A percentile compares a stretch with the other conserved stretches of the same genome.
Conservation (phyloP, 2,329 filamentous ascomycete species). For the Thermoascus crustaceus region DNA sequence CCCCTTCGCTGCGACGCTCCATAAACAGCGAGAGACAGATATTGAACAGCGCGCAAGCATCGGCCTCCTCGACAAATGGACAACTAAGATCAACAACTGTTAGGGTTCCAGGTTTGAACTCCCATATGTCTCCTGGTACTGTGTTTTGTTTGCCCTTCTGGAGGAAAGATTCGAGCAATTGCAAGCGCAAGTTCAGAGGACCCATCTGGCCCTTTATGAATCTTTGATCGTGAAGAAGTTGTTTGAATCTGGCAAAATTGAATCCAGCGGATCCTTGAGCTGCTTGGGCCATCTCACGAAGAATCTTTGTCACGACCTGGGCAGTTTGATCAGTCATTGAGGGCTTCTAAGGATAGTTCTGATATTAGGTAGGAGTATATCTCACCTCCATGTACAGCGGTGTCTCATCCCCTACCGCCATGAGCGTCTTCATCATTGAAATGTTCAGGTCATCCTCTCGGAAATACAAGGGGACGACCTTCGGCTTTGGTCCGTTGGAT, state of each 20-base stretch:
- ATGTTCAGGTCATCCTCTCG: conserved; percentile 44
- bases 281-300: conserved; percentile 43
- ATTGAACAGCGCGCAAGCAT: conserved; percentile 64
- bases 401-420: conserved; percentile 41
- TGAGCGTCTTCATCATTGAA: conserved; percentile 46
- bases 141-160: conserved; percentile 7
- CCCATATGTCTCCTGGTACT: conserved; percentile 8
- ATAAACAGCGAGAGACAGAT: conserved; percentile 62
- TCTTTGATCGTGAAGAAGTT: conserved; percentile 23
- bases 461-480: conserved; percentile 40
- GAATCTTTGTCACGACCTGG: conserved; percentile 39
- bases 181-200: conserved; percentile 53
- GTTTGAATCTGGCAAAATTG: conserved; percentile 40
- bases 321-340: conserved; percentile 6
- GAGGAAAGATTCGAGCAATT: conserved; percentile 58
- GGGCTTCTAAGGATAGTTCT: neutral
- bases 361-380: no score
- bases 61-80: conserved; percentile 58
- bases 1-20: conserved; percentile 42
- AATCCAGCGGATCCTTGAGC: conserved; percentile 30
- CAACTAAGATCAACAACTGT: conserved; percentile 67
- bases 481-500: conserved; percentile 26
- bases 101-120: conserved; percentile 26
- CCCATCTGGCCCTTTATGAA: conserved; percentile 44
- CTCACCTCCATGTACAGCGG: conserved; percentile 46